phyloP scores from a whole-genome alignment of 1,284 basidiomycete genomes.

The Leccinum ponderosum region DNA sequence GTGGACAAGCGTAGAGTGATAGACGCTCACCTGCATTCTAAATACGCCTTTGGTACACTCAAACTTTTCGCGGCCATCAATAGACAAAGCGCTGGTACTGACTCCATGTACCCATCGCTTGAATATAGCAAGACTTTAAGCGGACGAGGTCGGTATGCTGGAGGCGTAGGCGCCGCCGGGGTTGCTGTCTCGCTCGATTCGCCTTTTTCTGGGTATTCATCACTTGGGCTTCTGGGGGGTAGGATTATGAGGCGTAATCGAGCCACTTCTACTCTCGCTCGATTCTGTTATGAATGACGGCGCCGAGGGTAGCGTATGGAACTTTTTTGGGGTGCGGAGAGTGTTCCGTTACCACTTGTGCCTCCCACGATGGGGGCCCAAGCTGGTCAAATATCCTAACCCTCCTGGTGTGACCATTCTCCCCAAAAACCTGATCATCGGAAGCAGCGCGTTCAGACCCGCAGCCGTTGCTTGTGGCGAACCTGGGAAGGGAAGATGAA shows the following conservation, averaged over 20 bases:
- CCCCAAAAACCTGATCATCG: neutral
- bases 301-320: neutral
- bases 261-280: neutral
- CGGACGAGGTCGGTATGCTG: conserved; percentile 47
- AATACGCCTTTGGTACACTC: conserved; percentile 85
- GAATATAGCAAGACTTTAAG: conserved; percentile 73
- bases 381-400: neutral
- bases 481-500: neutral
- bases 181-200: conserved; percentile 4
- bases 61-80: conserved; percentile 80
- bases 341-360: neutral
- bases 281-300: neutral
- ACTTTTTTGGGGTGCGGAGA: neutral
- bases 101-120: conserved; percentile 89
- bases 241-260: neutral
- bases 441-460: neutral
- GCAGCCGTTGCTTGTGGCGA: neutral
- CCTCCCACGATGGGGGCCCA: neutral
- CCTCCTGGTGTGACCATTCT: conserved; percentile 1
- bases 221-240: neutral
- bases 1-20: neutral
- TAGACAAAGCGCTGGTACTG: conserved; percentile 83
- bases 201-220: neutral
- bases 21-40: conserved; percentile 65
- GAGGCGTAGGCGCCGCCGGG: neutral